Conservation (phyloP, 2,329 filamentous ascomycete genomes). For the Aspergillus brunneoviolaceus region DNA sequence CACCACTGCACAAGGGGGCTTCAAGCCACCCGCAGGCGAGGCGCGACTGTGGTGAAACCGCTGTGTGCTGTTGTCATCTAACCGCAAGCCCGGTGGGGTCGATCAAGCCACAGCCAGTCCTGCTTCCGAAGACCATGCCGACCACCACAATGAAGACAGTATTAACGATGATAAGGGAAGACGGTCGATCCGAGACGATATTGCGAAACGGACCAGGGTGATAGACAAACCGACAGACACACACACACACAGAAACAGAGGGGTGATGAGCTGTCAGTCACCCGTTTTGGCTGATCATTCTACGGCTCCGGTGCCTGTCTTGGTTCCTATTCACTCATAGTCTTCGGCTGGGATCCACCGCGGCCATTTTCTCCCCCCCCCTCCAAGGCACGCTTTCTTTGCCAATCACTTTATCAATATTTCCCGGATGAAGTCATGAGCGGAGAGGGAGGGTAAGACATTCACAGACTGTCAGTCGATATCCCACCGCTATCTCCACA, state of each 20-base stretch:
- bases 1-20: neutral
- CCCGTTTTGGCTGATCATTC: neutral
- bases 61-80: neutral
- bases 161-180: neutral
- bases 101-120: neutral
- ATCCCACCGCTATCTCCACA: neutral
- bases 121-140: neutral
- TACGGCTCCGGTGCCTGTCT: neutral
- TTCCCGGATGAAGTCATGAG: neutral
- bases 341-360: neutral
- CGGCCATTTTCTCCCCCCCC: neutral
- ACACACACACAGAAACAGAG: too few species aligned
- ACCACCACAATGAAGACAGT: neutral
- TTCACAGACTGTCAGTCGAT: neutral
- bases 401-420: neutral
- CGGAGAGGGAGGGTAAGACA: neutral
- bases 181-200: neutral
- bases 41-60: neutral
- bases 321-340: neutral
- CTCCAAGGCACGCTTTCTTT: neutral
- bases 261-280: neutral
- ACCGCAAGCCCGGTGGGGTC: neutral
- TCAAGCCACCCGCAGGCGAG: neutral
- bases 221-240: neutral
- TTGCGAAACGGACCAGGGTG: neutral